A percentile compares a stretch with the other conserved stretches of the same genome.
phyloP scores from a whole-genome alignment of 1,139 yeast species.

The Taphrina communis region DNA sequence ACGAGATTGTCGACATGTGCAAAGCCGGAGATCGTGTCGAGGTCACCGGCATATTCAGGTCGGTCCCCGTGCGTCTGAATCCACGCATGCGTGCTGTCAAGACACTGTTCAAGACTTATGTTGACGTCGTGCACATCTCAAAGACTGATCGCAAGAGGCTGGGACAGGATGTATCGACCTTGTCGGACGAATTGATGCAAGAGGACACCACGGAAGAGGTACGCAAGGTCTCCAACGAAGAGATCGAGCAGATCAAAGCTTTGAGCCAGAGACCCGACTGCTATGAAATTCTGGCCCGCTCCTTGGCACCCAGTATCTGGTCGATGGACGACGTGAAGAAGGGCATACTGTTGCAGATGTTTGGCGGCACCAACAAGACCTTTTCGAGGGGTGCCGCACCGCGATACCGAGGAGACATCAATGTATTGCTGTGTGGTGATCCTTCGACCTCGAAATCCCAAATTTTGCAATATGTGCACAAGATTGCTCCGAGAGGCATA shows the following conservation, averaged over 20 bases:
- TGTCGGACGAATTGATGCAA: slow-evolving; percentile 62
- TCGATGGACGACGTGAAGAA: slow-evolving; percentile 97
- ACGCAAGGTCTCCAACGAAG: slow-evolving; percentile 70
- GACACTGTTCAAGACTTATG: slow-evolving; percentile 84
- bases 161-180: slow-evolving; percentile 78
- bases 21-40: slow-evolving; percentile 97
- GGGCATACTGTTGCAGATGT: slow-evolving; percentile 86
- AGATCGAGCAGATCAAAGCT: slow-evolving; percentile 66
- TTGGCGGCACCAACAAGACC: slow-evolving; percentile 93
- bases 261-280: slow-evolving; percentile 73
- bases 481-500: slow-evolving; percentile 96
- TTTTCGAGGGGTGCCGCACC: slow-evolving; percentile 82
- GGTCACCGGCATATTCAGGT: slow-evolving; percentile 92
- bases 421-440: slow-evolving; percentile 90
- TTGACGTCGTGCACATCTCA: slow-evolving; percentile 91
- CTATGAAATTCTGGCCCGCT: slow-evolving; percentile 85
- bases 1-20: slow-evolving; percentile 90
- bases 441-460: slow-evolving; percentile 98
- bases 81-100: slow-evolving; percentile 84
- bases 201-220: slow-evolving; percentile 63
- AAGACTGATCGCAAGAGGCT: slow-evolving; percentile 82
- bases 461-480: slow-evolving; percentile 85
- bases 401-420: slow-evolving; percentile 92
- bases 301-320: slow-evolving; percentile 92
- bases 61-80: slow-evolving; percentile 87